A percentile compares a stretch with the other conserved stretches of the same genome.
phyloP scores from a whole-genome alignment of 371 early-diverging fungal genomes.

The Rhizopus delemar region DNA sequence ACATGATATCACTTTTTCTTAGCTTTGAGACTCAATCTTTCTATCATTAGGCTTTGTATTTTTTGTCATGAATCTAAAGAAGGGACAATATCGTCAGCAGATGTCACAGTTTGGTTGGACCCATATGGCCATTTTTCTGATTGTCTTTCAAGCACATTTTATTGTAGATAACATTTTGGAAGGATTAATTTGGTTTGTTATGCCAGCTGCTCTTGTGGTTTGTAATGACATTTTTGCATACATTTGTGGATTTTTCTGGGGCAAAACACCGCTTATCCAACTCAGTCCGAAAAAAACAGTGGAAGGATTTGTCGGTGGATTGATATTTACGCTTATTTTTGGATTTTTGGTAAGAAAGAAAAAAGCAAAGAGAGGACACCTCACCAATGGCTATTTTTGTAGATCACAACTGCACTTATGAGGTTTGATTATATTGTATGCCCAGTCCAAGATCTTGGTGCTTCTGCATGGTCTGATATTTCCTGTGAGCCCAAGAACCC shows the following conservation, averaged over 20 bases:
- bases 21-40: neutral
- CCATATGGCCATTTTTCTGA: slow-evolving; percentile 90
- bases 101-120: slow-evolving; percentile 95
- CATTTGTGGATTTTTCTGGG: slow-evolving; percentile 93
- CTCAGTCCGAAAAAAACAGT: slow-evolving; percentile 99
- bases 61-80: slow-evolving; percentile 92
- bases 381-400: neutral
- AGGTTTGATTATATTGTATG: slow-evolving; percentile 85
- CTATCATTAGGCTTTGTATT: slow-evolving; percentile 77
- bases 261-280: slow-evolving; percentile 91
- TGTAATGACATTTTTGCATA: slow-evolving; percentile 99
- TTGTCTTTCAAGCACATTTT: slow-evolving; percentile 89
- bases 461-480: slow-evolving; percentile 49
- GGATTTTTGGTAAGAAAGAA: slow-evolving; percentile 72
- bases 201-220: slow-evolving; percentile 93
- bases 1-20: neutral
- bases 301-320: slow-evolving; percentile 98
- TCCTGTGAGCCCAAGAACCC: slow-evolving; percentile 50
- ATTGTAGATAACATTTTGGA: slow-evolving; percentile 96
- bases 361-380: neutral
- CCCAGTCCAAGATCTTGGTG: slow-evolving; percentile 65
- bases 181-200: slow-evolving; percentile 95
- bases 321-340: slow-evolving; percentile 84
- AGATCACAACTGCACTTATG: slow-evolving; percentile 41
- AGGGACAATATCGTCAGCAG: slow-evolving; percentile 87